These are phyloP conservation scores for Oryza meyeriana DNA, from an alignment of 176 grass and related monocot species.

Conservation along the genomic window DNA sequence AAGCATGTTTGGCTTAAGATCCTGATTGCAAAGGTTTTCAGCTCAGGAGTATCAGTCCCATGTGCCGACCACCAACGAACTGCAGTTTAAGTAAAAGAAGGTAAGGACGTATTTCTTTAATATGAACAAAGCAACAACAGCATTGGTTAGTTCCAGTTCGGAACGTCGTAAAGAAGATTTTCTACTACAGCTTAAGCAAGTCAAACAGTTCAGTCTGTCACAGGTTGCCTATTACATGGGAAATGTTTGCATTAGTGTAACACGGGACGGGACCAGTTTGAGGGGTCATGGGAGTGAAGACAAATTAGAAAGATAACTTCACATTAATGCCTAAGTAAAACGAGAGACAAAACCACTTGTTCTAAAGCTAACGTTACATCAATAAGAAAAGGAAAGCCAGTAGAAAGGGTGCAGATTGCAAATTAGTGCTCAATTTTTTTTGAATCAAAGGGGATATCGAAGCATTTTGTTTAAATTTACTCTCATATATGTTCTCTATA, in stretches of 20 bases:
- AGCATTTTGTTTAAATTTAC: background rate
- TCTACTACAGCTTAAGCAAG: background rate
- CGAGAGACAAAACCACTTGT: background rate
- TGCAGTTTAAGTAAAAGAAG: conserved; percentile 17
- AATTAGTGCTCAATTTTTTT: background rate
- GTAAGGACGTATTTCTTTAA: background rate
- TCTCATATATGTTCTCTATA: background rate
- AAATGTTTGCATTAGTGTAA: background rate
- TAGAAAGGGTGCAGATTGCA: background rate
- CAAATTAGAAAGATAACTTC: background rate
- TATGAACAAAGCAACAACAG: background rate
- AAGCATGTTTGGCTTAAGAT: conserved; percentile 71
- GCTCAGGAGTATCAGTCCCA: conserved; percentile 32
- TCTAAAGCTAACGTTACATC: background rate
- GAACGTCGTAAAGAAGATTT: background rate
- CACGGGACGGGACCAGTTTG: background rate
- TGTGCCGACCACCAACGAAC: conserved; percentile 67
- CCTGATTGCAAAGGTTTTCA: conserved; percentile 42
- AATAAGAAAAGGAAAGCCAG: background rate
- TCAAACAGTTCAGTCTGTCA: background rate
- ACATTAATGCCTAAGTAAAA: background rate
- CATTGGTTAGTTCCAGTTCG: background rate
- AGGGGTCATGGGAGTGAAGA: background rate
- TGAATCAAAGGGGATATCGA: background rate
- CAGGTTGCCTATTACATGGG: background rate